Percentiles rank a stretch among this genome's conserved stretches.
Conservation (phyloP, 2,329 filamentous ascomycete species). For the Colletotrichum liaoningense region DNA sequence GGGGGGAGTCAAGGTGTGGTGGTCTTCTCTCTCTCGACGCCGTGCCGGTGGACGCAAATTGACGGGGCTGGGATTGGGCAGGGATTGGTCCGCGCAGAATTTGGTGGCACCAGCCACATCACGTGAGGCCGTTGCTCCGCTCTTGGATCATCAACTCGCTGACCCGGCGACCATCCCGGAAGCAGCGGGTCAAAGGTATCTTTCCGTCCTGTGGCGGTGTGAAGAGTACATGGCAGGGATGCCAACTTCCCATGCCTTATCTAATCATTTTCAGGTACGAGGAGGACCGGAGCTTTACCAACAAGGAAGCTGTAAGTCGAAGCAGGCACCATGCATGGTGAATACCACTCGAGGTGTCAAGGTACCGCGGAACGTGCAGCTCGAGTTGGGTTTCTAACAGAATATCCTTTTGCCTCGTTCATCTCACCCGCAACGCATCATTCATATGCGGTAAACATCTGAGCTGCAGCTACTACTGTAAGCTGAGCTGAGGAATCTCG, state of each 20-base stretch:
- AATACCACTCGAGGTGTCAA: not conserved
- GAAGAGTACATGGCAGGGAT: constrained; percentile 10
- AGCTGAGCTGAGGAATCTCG: not conserved
- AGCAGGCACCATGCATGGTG: constrained; percentile 2
- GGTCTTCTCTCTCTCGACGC: constrained; percentile 32
- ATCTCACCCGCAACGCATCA: not conserved
- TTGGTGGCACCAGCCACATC: constrained; percentile 35
- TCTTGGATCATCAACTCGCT: constrained; percentile 12
- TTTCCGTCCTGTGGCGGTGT: not conserved
- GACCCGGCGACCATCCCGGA: constrained; percentile 33
- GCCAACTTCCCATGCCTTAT: not conserved
- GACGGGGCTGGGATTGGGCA: constrained; percentile 37
- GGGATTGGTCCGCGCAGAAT: constrained; percentile 32
- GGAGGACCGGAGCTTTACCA: not conserved
- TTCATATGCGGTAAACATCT: not conserved
- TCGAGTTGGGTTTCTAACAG: not conserved
- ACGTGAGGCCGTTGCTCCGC: constrained; percentile 26
- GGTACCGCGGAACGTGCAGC: constrained; percentile 3
- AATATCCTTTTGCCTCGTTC: not conserved
- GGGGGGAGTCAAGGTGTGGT: constrained; percentile 35
- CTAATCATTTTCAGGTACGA: constrained; percentile 10
- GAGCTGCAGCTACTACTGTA: not conserved
- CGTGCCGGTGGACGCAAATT: constrained; percentile 35
- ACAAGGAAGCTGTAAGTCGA: not conserved
- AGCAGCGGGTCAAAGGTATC: constrained; percentile 11